Evolutionary conservation across 441 rosid species (phyloP).

Genomic region (Populus hybrid): DNA sequence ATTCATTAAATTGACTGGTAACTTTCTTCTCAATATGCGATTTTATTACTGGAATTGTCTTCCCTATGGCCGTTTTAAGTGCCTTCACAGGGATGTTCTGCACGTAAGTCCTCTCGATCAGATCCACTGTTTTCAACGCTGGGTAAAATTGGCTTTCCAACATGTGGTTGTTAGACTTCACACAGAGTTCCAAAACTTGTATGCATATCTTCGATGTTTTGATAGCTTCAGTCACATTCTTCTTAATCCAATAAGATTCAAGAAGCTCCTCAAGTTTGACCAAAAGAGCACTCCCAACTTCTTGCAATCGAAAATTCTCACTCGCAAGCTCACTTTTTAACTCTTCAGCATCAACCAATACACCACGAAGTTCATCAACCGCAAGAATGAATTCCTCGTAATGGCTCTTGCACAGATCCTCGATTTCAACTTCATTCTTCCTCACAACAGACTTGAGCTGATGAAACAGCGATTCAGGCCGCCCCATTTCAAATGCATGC

Average conservation of each 20-base stretch:
- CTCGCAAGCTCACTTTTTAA: slow-evolving; percentile 86
- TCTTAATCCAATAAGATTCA: slow-evolving; percentile 71
- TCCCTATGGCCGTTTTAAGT: slow-evolving; percentile 54
- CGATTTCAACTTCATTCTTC: slow-evolving; percentile 91
- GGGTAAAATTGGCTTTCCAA: slow-evolving; percentile 74
- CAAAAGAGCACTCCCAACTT: slow-evolving; percentile 78
- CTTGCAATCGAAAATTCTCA: slow-evolving; percentile 83
- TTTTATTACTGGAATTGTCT: slow-evolving; percentile 73
- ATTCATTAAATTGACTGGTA: slow-evolving; percentile 76
- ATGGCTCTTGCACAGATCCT: slow-evolving; percentile 96
- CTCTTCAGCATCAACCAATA: slow-evolving; percentile 93
- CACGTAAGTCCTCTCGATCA: slow-evolving; percentile 72
- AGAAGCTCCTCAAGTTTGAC: slow-evolving; percentile 82
- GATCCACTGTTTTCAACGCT: slow-evolving; percentile 72
- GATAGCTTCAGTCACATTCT: slow-evolving; percentile 79
- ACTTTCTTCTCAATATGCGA: slow-evolving; percentile 82
- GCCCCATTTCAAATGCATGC: slow-evolving; percentile 81
- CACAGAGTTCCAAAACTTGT: slow-evolving; percentile 71
- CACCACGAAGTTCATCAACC: slow-evolving; percentile 98
- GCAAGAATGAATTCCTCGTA: slow-evolving; percentile 95
- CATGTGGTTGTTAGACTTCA: slow-evolving; percentile 67
- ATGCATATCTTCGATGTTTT: slow-evolving; percentile 72
- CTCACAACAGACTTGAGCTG: slow-evolving; percentile 75
- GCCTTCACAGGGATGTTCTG: slow-evolving; percentile 65
- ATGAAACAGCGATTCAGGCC: slow-evolving; percentile 78